These are phyloP conservation scores for Aspergillus sp. DNA, from an alignment of 2,329 filamentous ascomycete genomes.

Conservation along the genomic window DNA sequence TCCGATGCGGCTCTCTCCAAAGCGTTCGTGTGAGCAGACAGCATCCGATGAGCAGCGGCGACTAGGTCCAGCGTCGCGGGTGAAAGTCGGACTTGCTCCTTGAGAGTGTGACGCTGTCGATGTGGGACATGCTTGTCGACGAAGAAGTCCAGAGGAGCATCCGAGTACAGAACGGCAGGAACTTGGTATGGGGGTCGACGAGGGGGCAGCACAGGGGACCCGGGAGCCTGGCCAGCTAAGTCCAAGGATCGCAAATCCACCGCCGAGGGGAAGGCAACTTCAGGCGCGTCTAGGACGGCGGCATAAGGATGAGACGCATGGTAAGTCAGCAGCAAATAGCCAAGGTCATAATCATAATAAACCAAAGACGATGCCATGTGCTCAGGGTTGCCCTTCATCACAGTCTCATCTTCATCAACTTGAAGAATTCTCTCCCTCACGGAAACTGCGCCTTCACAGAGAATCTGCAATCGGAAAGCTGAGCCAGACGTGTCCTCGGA, in stretches of 20 bases:
- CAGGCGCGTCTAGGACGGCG: constrained; percentile 48
- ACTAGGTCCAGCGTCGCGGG: constrained; percentile 46
- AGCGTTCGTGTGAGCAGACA: constrained; percentile 42
- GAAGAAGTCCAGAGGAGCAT: constrained; percentile 35
- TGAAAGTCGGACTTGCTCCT: constrained; percentile 44
- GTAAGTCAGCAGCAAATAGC: constrained; percentile 53
- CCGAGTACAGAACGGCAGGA: constrained; percentile 35
- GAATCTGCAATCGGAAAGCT: constrained; percentile 52
- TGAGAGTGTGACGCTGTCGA: constrained; percentile 38
- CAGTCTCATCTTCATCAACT: constrained; percentile 23
- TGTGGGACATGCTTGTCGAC: constrained; percentile 39
- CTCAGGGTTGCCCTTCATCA: constrained; percentile 17
- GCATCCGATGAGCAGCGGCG: constrained; percentile 42
- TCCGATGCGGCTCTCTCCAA: constrained; percentile 46
- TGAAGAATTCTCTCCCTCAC: constrained; percentile 46
- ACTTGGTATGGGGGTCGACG: constrained; percentile 40
- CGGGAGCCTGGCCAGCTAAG: constrained; percentile 13
- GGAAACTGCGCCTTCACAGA: constrained; percentile 50
- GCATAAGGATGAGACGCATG: constrained; percentile 46
- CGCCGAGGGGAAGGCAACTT: constrained; percentile 22
- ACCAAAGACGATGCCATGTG: constrained; percentile 47
- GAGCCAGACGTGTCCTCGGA: constrained; percentile 48
- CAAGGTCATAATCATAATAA: constrained; percentile 53
- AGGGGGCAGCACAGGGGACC: constrained; percentile 24
- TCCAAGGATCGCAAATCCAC: constrained; percentile 22